Conservation (phyloP, 2,329 filamentous ascomycete species). For the Coleophoma crateriformis region DNA sequence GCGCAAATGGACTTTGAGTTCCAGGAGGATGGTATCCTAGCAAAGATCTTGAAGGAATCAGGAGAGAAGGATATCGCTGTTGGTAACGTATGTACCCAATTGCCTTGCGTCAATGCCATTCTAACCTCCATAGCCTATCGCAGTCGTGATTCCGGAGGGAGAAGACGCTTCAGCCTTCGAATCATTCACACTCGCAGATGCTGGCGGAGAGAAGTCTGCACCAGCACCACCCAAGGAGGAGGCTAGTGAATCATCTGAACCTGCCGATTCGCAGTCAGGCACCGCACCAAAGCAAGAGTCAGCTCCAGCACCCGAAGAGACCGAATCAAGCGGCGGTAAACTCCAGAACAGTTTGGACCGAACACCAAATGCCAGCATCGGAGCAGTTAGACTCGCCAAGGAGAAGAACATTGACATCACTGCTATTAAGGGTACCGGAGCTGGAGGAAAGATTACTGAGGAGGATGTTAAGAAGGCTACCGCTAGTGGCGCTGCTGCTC, state of each 20-base stretch:
- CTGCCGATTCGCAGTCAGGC: conserved; percentile 48
- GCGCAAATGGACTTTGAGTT: conserved; percentile 99
- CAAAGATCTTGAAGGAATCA: conserved; percentile 87
- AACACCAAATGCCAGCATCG: conserved; percentile 65
- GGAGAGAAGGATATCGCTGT: conserved; percentile 93
- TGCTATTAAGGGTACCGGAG: conserved; percentile 79
- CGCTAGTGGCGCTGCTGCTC: conserved; percentile 40
- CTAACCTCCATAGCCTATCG: conserved; percentile 70
- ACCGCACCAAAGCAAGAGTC: conserved; percentile 62
- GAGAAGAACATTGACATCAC: conserved; percentile 78
- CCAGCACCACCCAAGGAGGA: conserved; percentile 61
- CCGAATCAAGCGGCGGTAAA: conserved; percentile 66
- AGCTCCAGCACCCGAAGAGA: conserved; percentile 60
- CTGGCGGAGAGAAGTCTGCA: conserved; percentile 72
- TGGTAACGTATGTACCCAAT: conserved; percentile 70
- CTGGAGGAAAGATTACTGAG: conserved; percentile 82
- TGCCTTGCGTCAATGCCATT: conserved; percentile 9
- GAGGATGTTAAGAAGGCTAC: conserved; percentile 87
- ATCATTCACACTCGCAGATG: conserved; percentile 81
- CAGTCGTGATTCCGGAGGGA: conserved; percentile 88
- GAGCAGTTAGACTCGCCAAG: conserved; percentile 75
- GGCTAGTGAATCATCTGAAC: conserved; percentile 56
- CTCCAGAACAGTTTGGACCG: conserved; percentile 83
- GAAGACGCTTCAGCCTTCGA: conserved; percentile 84
- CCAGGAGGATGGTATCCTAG: conserved; percentile 93